phyloP scores from a whole-genome alignment of 176 grass and related monocot genomes.

The Oryza longistaminata region DNA sequence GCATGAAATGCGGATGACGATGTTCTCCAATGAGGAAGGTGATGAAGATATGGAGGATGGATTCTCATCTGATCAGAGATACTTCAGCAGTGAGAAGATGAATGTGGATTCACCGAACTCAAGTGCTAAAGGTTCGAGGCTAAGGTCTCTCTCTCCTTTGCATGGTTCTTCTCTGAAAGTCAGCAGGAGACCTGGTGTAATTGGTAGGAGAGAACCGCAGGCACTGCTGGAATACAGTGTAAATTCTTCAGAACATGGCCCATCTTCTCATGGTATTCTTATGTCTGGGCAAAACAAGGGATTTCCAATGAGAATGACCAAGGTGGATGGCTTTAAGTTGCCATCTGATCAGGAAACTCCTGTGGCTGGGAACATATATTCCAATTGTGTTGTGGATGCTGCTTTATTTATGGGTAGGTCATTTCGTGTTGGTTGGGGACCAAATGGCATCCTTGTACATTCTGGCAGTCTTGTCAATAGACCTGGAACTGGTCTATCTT shows the following conservation, averaged over 20 bases:
- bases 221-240: conserved; percentile 71
- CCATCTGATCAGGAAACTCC: conserved; percentile 70
- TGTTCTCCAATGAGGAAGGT: conserved; percentile 66
- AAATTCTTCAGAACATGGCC: conserved; percentile 57
- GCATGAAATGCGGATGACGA: conserved; percentile 70
- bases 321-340: conserved; percentile 84
- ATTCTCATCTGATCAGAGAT: conserved; percentile 48
- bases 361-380: conserved; percentile 59
- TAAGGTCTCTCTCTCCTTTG: conserved; percentile 60
- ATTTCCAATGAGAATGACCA: conserved; percentile 61
- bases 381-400: conserved; percentile 77
- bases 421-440: conserved; percentile 94
- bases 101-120: conserved; percentile 59
- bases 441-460: conserved; percentile 90
- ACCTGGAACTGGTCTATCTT: conserved; percentile 64
- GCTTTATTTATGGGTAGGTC: conserved; percentile 93
- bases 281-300: conserved; percentile 80
- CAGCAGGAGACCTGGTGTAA: conserved; percentile 42
- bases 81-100: conserved; percentile 52
- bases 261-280: conserved; percentile 63
- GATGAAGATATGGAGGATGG: conserved; percentile 51
- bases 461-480: conserved; percentile 65
- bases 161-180: conserved; percentile 55
- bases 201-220: conserved; percentile 61
- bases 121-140: conserved; percentile 43